phyloP scores from a whole-genome alignment of 2,329 filamentous ascomycete species.

The Xylaria polymorpha region DNA sequence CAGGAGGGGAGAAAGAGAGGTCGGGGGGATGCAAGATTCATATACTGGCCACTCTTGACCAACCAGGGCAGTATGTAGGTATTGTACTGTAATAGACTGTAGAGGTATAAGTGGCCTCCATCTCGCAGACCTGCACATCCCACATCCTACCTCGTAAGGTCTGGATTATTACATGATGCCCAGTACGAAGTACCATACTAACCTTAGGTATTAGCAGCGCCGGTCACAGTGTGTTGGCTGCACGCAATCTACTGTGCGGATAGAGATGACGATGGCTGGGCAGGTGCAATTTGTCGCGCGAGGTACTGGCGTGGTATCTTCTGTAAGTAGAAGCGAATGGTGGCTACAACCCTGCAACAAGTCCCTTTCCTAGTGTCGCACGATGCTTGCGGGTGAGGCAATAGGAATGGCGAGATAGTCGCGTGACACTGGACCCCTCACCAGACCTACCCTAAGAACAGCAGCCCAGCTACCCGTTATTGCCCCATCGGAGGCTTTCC shows the following conservation, averaged over 20 bases:
- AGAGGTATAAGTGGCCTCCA: conserved; percentile 3
- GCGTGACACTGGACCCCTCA: conserved; percentile 37
- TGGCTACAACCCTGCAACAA: conserved; percentile 9
- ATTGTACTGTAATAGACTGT: too few relatives aligned
- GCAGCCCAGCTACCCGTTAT: background rate
- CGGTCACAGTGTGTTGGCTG: conserved; percentile 10
- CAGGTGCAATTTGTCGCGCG: background rate
- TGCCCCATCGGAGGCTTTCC: conserved; percentile 30
- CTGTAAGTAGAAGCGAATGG: background rate
- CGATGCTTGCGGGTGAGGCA: conserved; percentile 32
- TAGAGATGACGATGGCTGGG: conserved; percentile 27
- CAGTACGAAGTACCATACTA: too few relatives aligned
- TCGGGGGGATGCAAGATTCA: conserved; percentile 25
- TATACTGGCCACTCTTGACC: conserved; percentile 26
- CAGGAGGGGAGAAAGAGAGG: conserved; percentile 19
- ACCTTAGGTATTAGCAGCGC: too few relatives aligned
- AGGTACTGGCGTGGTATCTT: conserved; percentile 24
- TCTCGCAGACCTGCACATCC: background rate
- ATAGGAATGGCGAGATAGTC: conserved; percentile 39
- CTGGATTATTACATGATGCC: conserved; percentile 7
- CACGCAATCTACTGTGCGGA: conserved; percentile 32
- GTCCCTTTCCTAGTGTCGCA: conserved; percentile 26
- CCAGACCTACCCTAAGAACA: conserved; percentile 10
- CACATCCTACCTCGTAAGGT: background rate
- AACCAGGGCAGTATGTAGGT: conserved; percentile 13